phyloP scores from a whole-genome alignment of 805 yeast genomes.

The Grigorovia jiainica region DNA sequence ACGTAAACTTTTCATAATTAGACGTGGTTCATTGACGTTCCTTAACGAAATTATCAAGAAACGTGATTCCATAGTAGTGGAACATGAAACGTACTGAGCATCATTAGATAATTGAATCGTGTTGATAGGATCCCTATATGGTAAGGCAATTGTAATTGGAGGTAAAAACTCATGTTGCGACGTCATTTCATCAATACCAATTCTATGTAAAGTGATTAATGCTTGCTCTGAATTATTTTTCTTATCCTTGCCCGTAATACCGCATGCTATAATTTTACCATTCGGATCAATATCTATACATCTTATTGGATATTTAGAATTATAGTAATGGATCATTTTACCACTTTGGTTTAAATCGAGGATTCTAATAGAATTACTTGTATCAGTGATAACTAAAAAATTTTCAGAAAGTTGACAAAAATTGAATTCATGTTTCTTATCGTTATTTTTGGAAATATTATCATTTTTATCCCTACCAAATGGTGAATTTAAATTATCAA shows the following conservation, averaged over 20 bases:
- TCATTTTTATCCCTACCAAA: background rate
- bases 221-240: conserved; percentile 65
- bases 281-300: conserved; percentile 64
- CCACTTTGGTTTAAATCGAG: conserved; percentile 51
- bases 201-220: conserved; percentile 51
- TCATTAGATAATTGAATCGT: conserved; percentile 63
- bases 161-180: conserved; percentile 30
- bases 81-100: conserved; percentile 61
- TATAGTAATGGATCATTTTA: conserved; percentile 54
- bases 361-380: conserved; percentile 61
- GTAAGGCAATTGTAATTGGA: conserved; percentile 67
- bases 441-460: conserved; percentile 6
- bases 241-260: conserved; percentile 73
- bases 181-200: conserved; percentile 14
- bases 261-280: conserved; percentile 62
- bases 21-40: conserved; percentile 53
- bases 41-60: conserved; percentile 64
- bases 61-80: conserved; percentile 60
- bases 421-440: conserved; percentile 45
- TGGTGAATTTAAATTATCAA: conserved; percentile 31
- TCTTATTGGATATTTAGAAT: conserved; percentile 65
- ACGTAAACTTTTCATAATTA: conserved; percentile 60
- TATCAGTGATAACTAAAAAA: conserved; percentile 56
- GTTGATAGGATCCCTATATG: conserved; percentile 79
- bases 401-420: conserved; percentile 49